Evolutionary conservation across 192 early-diverging fungal species (phyloP), one percentile per base, ranked within the genome.

Genomic region (Linnemannia schmuckeri): DNA sequence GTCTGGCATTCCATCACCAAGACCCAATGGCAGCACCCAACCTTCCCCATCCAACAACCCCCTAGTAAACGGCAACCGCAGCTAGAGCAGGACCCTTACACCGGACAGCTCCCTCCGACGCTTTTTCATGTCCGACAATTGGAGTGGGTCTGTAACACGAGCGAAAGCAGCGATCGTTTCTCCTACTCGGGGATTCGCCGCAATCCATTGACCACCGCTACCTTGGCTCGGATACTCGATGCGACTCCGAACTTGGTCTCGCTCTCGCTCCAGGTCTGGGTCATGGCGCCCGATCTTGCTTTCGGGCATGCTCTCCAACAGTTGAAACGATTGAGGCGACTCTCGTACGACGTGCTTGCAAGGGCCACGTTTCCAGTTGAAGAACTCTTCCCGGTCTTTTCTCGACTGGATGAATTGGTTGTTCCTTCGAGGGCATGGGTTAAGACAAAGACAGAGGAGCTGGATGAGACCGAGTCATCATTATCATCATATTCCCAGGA

Each of bases 1-100:
- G 41, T 71, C 37, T 71, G 70, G 70, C 37, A 38, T 42, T 71
- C 70, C 70, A 71, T 71, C 70, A 41, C 70, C 3, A 42, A 35
- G 41, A 41, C 38, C 15, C 70, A 71, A 71, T 71, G 37, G 38
- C 37, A n/a, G 20, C 70, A 71, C n/a, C 38, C 70, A 4, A 18
- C 12, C 37, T 71, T 71, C 6, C 70, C 70, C 22, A 38, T 71
- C 22, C 70, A 71, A 30, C 61, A 63, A 63, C 30, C 61, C 9
- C 8, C 9, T 12, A 10, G n/a, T 27, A 1, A 9, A 57, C 55
- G 20, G 27, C 55, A 33, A 22, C 27, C n/a, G 61, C 61, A 13
- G 27, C 0, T 8, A 30, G 61, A 63, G 27, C 61, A 63, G 27
- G 61, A 63, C 61, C 61, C 27, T 30, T 63, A 13, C 13, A 63